phyloP scores from a whole-genome alignment of 768 basidiomycete genomes.

The Rhodosporidiobolus odoratus region DNA sequence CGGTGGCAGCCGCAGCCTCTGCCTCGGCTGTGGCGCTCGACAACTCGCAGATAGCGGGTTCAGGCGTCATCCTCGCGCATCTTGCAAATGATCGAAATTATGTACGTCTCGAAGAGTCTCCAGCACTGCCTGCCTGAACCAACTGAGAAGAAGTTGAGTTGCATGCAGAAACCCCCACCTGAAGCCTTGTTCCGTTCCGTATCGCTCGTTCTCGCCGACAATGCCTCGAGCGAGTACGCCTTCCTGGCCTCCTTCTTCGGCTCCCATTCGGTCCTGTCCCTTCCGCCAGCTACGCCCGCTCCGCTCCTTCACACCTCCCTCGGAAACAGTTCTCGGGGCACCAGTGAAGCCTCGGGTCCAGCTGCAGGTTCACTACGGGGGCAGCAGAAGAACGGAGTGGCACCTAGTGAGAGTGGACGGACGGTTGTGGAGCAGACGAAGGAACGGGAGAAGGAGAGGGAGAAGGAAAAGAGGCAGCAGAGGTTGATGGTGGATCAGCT shows the following conservation, averaged over 20 bases:
- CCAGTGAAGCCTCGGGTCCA: too few species aligned
- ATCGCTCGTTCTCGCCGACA: conserved; percentile 86
- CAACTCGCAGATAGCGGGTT: neutral
- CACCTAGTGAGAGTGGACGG: neutral
- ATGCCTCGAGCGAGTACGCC: conserved; percentile 83
- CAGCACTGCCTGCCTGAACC: too few species aligned
- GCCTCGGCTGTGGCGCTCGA: neutral
- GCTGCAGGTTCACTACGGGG: conserved; percentile 15
- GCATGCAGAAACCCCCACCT: conserved; percentile 64
- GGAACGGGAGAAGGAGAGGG: neutral
- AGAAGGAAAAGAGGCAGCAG: conserved; percentile 55
- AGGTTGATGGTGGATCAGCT: conserved; percentile 53
- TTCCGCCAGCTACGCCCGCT: neutral
- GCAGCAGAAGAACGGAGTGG: conserved; percentile 1
- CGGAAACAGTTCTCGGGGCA: too few species aligned
- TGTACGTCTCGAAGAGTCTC: conserved; percentile 7
- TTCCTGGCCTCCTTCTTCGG: conserved; percentile 83
- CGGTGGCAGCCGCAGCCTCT: too few species aligned
- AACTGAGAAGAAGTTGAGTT: too few species aligned
- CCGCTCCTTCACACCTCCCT: neutral
- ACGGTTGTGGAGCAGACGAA: neutral
- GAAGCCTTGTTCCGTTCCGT: conserved; percentile 82
- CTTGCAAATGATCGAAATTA: conserved; percentile 82
- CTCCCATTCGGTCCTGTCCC: conserved; percentile 28
- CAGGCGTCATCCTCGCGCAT: conserved; percentile 59